phyloP scores from a whole-genome alignment of 2,329 filamentous ascomycete genomes.

The Ophiostoma piceae region DNA sequence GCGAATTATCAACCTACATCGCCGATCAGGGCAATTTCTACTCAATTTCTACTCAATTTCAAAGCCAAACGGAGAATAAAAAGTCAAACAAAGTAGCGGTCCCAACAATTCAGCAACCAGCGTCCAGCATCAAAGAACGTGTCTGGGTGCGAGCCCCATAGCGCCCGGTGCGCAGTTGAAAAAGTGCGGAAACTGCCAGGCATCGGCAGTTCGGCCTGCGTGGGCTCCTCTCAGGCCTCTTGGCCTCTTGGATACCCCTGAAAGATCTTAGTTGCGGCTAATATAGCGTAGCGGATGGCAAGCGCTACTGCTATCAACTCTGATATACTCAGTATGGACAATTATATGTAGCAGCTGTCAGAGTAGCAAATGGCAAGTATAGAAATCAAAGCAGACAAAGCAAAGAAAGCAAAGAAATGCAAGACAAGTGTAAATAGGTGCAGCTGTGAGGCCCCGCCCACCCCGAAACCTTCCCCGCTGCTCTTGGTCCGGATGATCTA shows the following conservation, averaged over 20 bases:
- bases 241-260: neutral
- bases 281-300: neutral
- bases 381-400: neutral
- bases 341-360: neutral
- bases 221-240: neutral
- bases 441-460: conserved; percentile 5
- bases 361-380: neutral
- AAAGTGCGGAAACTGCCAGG: neutral
- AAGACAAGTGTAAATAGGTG: neutral
- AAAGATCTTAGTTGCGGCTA: neutral
- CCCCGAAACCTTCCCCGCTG: conserved; percentile 1
- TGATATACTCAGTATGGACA: neutral
- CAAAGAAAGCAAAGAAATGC: neutral
- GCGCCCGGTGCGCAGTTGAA: neutral
- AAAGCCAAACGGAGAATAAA: neutral
- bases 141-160: neutral
- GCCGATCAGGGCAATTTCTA: neutral
- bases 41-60: neutral
- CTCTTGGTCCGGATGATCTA: conserved; percentile 2
- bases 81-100: neutral
- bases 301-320: too few relatives aligned
- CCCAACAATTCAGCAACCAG: neutral
- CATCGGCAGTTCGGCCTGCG: neutral
- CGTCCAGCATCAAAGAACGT: conserved; percentile 3
- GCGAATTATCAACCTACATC: neutral